These are phyloP conservation scores for Cystofilobasidium capitatum DNA, from an alignment of 768 basidiomycete genomes.

Conservation along the genomic window DNA sequence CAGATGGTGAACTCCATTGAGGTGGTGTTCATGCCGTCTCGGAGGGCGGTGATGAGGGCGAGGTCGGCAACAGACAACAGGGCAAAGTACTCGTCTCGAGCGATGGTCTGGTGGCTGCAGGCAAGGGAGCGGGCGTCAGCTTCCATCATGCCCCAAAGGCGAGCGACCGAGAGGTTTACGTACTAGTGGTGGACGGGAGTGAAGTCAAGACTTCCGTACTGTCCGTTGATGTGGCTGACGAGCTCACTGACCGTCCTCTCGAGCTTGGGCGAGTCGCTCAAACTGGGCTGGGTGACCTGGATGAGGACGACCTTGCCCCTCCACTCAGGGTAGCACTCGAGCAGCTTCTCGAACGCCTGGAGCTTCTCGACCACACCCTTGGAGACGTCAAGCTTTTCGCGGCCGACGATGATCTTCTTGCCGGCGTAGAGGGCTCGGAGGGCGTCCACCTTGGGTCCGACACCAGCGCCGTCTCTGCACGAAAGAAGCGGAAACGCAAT, in stretches of 20 bases:
- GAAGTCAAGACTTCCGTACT: slow-evolving; percentile 87
- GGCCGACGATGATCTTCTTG: slow-evolving; percentile 96
- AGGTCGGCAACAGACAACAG: slow-evolving; percentile 85
- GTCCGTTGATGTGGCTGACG: slow-evolving; percentile 40
- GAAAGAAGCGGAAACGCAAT: neutral
- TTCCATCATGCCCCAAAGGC: neutral
- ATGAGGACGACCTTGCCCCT: slow-evolving; percentile 59
- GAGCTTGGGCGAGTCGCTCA: slow-evolving; percentile 84
- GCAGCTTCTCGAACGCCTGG: slow-evolving; percentile 86
- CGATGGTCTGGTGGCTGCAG: slow-evolving; percentile 82
- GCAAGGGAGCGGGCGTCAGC: slow-evolving; percentile 12
- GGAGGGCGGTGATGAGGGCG: slow-evolving; percentile 84
- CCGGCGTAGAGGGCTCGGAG: slow-evolving; percentile 76
- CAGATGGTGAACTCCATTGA: slow-evolving; percentile 78
- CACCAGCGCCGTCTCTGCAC: slow-evolving; percentile 58
- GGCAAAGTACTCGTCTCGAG: slow-evolving; percentile 96
- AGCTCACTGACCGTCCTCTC: slow-evolving; percentile 81
- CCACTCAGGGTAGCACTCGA: slow-evolving; percentile 93
- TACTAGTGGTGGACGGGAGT: slow-evolving; percentile 97
- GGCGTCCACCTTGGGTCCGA: slow-evolving; percentile 80
- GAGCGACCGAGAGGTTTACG: slow-evolving; percentile 38
- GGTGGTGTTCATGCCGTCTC: slow-evolving; percentile 94
- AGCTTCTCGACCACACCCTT: slow-evolving; percentile 97
- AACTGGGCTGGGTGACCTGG: slow-evolving; percentile 86
- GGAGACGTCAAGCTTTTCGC: slow-evolving; percentile 97